phyloP scores from a whole-genome alignment of 176 grass and related monocot genomes.

The maize (Zea mays) region DNA sequence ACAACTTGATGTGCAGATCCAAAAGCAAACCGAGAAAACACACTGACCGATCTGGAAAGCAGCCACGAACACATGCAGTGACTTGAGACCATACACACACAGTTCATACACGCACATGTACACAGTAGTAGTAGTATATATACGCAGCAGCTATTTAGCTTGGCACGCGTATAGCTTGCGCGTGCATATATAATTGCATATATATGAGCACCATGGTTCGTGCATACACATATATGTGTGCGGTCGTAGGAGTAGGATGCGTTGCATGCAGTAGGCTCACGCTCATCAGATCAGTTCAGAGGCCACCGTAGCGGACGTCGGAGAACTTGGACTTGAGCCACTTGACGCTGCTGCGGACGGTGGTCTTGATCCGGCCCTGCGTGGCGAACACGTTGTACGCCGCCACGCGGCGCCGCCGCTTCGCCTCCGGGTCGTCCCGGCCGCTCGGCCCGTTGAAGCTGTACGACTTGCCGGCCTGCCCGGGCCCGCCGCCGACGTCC shows the following conservation, averaged over 20 bases:
- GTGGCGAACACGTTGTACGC: slow-evolving; percentile 89
- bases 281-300: slow-evolving; percentile 23
- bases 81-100: no score
- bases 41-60: slow-evolving; percentile 8
- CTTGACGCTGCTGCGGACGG: slow-evolving; percentile 81
- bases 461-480: slow-evolving; percentile 55
- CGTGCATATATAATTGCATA: not conserved
- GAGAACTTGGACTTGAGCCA: slow-evolving; percentile 98
- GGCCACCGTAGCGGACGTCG: slow-evolving; percentile 67
- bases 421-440: slow-evolving; percentile 76
- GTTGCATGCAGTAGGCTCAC: not conserved
- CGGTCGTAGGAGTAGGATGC: not conserved
- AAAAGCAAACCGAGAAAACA: slow-evolving; percentile 30
- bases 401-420: slow-evolving; percentile 85
- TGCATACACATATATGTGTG: not conserved
- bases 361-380: slow-evolving; percentile 80
- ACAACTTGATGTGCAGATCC: slow-evolving; percentile 7
- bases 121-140: slow-evolving; percentile 7
- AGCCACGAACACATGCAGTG: not conserved
- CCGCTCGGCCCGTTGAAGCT: slow-evolving; percentile 81
- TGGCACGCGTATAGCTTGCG: slow-evolving; percentile 21
- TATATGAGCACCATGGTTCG: slow-evolving; percentile 10
- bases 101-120: not conserved
- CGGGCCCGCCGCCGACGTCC: slow-evolving; percentile 28
- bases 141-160: slow-evolving; percentile 3